Base-by-base conservation (phyloP, 2,329 filamentous ascomycete species). In the Triangularia verruculosa region DNA sequence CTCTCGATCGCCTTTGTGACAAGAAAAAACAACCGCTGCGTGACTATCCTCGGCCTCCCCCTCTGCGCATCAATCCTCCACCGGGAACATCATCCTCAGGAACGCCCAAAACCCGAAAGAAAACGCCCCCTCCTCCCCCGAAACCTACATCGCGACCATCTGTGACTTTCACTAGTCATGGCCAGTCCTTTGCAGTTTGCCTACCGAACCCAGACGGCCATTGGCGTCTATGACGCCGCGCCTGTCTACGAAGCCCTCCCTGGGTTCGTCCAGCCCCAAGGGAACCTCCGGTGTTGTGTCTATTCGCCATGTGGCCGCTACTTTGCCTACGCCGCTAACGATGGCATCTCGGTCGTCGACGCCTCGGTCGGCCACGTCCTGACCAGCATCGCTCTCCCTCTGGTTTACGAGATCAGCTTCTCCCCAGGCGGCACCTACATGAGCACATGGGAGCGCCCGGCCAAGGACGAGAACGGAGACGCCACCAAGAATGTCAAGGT, bases 301-400 rank as follows among this genome's bases (percentile, higher is more conserved):
- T 99, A 99, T 83, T 98, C 95, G 68, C 91, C 93, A 64, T 96
- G 95, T 78, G 94, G 95, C 76, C 91, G 91, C 75, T 99, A 93
- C 82, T 96, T 97, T 79, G 93, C 93, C 68, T 99, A 92, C 90
- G 93, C 94, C 70, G 91, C 92, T 67, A 90, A 88, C 68, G 92
- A 97, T 72, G 89, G 88, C 74, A 93, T 99, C 73, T 89, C 85
- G 70, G 89, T 98, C 69, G 84, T 96, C 72, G 92, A 98, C 76
- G 86, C 94, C 68, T 90, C 89, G 53, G 84, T 82, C 69, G 94
- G 93, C 72, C 81, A 89, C 71, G 79, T 90, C 70, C 81, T 96
- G 73, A 87, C 92, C 67, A 88, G 84, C 34, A 85, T 99, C 57
- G 85, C 89, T 64, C 86, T 93, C 52, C 80, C 89, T 64, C 94